Base-by-base conservation (phyloP, 192 early-diverging fungal genomes). In the Coemansia furcata region DNA sequence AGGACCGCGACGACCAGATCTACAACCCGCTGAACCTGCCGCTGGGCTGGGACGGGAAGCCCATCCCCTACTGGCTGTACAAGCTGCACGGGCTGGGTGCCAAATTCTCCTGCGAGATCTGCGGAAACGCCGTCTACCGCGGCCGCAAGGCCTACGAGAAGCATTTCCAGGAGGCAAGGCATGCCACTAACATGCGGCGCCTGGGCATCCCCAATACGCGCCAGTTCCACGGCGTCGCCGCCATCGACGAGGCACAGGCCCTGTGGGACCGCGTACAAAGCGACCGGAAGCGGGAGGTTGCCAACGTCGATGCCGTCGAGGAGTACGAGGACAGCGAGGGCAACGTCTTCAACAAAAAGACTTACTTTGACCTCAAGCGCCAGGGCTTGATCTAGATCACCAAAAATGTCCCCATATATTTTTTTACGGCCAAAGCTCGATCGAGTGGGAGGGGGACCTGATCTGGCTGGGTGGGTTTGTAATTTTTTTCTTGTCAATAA, bases 41-140 rank as follows among this genome's bases (percentile, higher is more conserved):
- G 2, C 72, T 99, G 59, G 97, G 95, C 12, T 98, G 94, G 94
- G 97, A 99, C 73, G 97, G 95, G 38, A 99, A 99, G 75, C 97
- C 95, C 19, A 99, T 99, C 80, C 96, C 96, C 19, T 99, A 93
- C 74, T 99, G 97, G 97, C 83, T 99, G 33, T 99, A 94, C 87
- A 98, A 97, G 80, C 84, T 99, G 54, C 97, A 98, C 71, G 97
- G 97, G 6, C 80, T 99, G 60, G 94, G 94, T 12, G 91, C 95
- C 33, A 92, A 96, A 67, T 97, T 97, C 69, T 85, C 90, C 1
- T 99, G 97, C 72, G 95, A 99, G 81, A 96, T 99, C 62, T 99
- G 97, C 71, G 97, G 95, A 33, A 94, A 95, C 66, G 89, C 89
- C 60, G 86, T 94, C 19, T 97, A 99, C 73, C 96, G 95, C 85